Percentiles rank a stretch among this genome's conserved stretches.
Conservation (phyloP, 352 stramenopile genomes). For the Peronospora belbahrii region DNA sequence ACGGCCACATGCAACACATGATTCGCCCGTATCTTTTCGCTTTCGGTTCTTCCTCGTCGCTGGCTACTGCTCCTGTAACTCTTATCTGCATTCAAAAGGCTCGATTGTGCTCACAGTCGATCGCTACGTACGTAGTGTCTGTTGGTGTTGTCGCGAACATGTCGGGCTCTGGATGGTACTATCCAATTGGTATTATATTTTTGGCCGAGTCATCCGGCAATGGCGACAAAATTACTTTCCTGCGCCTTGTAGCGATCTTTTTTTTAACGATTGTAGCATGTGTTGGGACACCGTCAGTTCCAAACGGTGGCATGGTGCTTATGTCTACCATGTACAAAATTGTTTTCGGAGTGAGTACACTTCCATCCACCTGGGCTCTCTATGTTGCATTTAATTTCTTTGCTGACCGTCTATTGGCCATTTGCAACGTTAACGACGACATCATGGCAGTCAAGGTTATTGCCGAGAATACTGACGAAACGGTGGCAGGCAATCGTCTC, state of each 20-base stretch:
- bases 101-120: slow-evolving; percentile 53
- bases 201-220: slow-evolving; percentile 53
- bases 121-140: slow-evolving; percentile 70
- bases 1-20: slow-evolving; percentile 59
- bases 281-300: slow-evolving; percentile 44
- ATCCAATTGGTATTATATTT: slow-evolving; percentile 52
- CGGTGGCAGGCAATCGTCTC: slow-evolving; percentile 45
- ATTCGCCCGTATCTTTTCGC: slow-evolving; percentile 57
- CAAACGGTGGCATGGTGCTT: slow-evolving; percentile 37
- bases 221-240: slow-evolving; percentile 38
- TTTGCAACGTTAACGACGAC: slow-evolving; percentile 78
- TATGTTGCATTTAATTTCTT: slow-evolving; percentile 62
- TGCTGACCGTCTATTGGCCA: slow-evolving; percentile 50
- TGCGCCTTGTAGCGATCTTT: slow-evolving; percentile 42
- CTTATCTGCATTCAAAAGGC: slow-evolving; percentile 56
- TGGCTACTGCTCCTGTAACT: slow-evolving; percentile 58
- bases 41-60: slow-evolving; percentile 56
- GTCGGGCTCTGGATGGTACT: slow-evolving; percentile 48
- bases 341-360: slow-evolving; percentile 35
- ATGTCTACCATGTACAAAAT: slow-evolving; percentile 64
- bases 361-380: slow-evolving; percentile 48
- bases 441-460: slow-evolving; percentile 73
- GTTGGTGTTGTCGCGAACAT: slow-evolving; percentile 61
- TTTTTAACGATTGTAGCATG: slow-evolving; percentile 51
- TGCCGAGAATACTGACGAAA: slow-evolving; percentile 65